These are phyloP conservation scores for Alternaria ethzedia DNA, from an alignment of 2,329 filamentous ascomycete genomes.

Conservation along the genomic window DNA sequence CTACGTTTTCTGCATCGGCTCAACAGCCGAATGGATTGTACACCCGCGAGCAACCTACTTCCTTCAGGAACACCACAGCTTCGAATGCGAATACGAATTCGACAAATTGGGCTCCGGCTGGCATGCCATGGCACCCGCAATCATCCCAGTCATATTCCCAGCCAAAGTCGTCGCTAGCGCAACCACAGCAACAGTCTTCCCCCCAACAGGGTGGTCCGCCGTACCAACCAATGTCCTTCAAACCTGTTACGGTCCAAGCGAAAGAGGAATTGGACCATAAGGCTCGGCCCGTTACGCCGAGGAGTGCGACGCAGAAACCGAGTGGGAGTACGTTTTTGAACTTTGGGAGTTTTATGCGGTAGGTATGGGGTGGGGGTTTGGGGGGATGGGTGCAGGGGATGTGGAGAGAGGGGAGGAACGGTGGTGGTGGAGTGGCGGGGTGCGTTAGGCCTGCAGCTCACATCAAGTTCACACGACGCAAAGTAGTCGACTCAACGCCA, in stretches of 20 bases:
- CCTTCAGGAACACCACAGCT: not conserved
- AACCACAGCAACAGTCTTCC: not conserved
- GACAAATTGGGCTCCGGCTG: not conserved
- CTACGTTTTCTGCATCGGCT: not conserved
- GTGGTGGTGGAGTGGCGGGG: not conserved
- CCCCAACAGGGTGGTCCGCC: not conserved
- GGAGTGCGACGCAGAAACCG: slow-evolving; percentile 1
- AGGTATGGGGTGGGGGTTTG: not conserved
- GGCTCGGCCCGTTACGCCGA: not conserved
- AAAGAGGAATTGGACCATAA: not conserved
- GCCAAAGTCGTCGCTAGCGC: no score
- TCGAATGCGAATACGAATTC: not conserved
- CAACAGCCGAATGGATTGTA: not conserved
- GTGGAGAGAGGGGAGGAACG: not conserved
- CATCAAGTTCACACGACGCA: not conserved
- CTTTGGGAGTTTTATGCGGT: slow-evolving; percentile 11
- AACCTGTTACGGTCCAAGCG: not conserved
- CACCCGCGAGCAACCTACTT: not conserved
- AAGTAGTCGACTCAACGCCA: not conserved
- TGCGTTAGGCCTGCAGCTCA: not conserved
- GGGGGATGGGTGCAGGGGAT: no score
- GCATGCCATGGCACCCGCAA: not conserved
- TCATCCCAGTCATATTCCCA: no score
- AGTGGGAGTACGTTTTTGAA: slow-evolving; percentile 7
- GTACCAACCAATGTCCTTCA: slow-evolving; percentile 2